Base-by-base conservation (phyloP, 371 early-diverging fungal species). In the Actinomortierella ambigua region DNA sequence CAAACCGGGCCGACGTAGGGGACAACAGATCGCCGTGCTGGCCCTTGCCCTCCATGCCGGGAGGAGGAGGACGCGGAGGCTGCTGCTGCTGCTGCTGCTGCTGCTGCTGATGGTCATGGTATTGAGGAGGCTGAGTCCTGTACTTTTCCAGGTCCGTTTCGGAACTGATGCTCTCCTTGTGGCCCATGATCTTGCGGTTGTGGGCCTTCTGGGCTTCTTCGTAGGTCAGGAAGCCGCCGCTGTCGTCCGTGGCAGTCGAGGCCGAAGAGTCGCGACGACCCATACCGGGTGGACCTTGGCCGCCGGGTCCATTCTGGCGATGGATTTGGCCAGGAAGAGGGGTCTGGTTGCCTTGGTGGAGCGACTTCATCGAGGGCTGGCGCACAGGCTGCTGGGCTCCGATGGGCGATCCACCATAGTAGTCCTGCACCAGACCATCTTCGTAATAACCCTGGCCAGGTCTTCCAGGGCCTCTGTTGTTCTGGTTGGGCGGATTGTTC, bases 161-260 rank as follows among this genome's bases (percentile, higher is more conserved):
- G 0, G 71, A 70, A 18, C 59, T 39, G 26, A 70, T 70, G 20
- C 71, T 70, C 43, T 65, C 50, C 40, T 70, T 70, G 46, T 57
- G 71, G 8, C 71, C 71, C 57, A 61, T 61, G 55, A 65, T 62
- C 59, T 49, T 61, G 15, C 52, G 23, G 41, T 65, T 65, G 34
- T 70, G 65, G 9, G 71, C 66, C 20, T 62, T 57, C 20, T 65
- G 71, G 5, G 65, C 66, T 29, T 65, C 58, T 44, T 70, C 66
- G 14, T 54, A 40, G 13, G 65, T 70, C 55, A 59, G 48, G 27
- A 60, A 64, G n/a, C 20, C 54, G 39, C 59, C 59, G 9, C 23
- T 59, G 34, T 39, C 53, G 28, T 62, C 57, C n/a, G 63, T 59
- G 0, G 73, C 59, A 22, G 15, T 13, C 8, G 11, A 40, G 53